phyloP scores from a whole-genome alignment of 1,284 basidiomycete species.

The Ganoderma sinense region DNA sequence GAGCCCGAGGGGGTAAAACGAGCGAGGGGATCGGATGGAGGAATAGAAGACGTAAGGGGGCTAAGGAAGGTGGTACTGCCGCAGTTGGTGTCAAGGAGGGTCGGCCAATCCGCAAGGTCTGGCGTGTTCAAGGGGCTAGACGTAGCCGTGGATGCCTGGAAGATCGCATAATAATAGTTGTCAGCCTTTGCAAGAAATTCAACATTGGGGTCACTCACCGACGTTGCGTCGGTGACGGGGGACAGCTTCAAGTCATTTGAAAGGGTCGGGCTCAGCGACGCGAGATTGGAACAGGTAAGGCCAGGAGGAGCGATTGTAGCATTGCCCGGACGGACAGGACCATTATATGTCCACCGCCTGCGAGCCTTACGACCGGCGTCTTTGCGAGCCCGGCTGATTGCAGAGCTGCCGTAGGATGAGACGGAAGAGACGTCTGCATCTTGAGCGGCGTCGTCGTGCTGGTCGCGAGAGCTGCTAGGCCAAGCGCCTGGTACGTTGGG shows the following conservation, averaged over 20 bases:
- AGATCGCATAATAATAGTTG: not conserved
- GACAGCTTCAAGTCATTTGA: conserved; percentile 27
- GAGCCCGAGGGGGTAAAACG: conserved; percentile 10
- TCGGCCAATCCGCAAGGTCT: conserved; percentile 23
- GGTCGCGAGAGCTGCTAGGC: conserved; percentile 34
- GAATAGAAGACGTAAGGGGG: not conserved
- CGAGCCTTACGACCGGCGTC: conserved; percentile 10
- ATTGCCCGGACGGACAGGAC: not conserved
- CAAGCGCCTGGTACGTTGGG: conserved; percentile 41
- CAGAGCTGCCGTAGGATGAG: conserved; percentile 10
- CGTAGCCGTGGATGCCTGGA: conserved; percentile 19
- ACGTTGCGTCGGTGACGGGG: conserved; percentile 28
- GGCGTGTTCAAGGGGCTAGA: conserved; percentile 30
- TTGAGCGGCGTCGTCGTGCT: conserved; percentile 14
- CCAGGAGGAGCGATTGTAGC: not conserved
- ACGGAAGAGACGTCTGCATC: conserved; percentile 23
- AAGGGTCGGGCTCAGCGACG: conserved; percentile 13
- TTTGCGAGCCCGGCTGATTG: not conserved
- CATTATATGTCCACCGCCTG: conserved; percentile 27
- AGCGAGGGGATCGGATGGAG: not conserved
- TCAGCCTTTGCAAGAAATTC: not conserved
- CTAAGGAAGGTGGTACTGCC: conserved; percentile 2
- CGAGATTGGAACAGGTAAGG: conserved; percentile 20
- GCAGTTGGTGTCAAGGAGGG: conserved; percentile 5
- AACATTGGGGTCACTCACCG: conserved; percentile 15